Conservation (phyloP, 179 eudicot genomes). For the Monotropa hypopitys region DNA sequence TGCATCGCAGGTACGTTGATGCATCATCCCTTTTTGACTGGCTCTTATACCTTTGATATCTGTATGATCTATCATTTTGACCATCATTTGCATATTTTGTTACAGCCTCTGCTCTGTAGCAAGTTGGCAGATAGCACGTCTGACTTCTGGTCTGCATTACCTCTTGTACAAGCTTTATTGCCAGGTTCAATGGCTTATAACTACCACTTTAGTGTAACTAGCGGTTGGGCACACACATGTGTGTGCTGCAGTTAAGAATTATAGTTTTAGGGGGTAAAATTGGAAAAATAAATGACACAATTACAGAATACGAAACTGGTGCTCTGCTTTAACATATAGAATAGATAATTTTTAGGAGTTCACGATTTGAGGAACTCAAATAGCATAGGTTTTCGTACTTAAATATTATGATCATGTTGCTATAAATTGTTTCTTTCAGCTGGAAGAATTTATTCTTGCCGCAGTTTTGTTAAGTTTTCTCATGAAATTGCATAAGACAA, state of each 20-base stretch:
- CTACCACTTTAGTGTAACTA: not conserved
- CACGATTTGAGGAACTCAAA: not conserved
- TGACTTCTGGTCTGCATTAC: constrained; percentile 67
- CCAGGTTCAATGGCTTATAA: constrained; percentile 39
- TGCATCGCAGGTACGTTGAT: constrained; percentile 56
- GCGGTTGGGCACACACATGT: no score
- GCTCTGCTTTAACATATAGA: no score
- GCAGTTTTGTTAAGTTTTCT: not conserved
- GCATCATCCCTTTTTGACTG: not conserved
- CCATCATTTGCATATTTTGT: constrained; percentile 6
- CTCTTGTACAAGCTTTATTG: constrained; percentile 72
- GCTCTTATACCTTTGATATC: not conserved
- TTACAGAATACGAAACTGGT: no score
- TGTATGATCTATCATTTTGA: not conserved
- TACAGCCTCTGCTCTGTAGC: constrained; percentile 65
- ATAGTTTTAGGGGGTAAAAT: no score
- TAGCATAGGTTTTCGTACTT: not conserved
- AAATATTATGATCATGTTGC: not conserved
- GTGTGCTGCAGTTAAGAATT: no score
- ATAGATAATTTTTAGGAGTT: not conserved
- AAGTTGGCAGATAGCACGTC: constrained; percentile 49
- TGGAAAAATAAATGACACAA: no score
- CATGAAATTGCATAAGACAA: not conserved
- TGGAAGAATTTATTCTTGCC: not conserved
- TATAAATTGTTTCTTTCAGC: not conserved